A percentile compares a stretch with the other conserved stretches of the same genome.
Conservation (phyloP, 768 basidiomycete species). For the Agrocybe pediades region DNA sequence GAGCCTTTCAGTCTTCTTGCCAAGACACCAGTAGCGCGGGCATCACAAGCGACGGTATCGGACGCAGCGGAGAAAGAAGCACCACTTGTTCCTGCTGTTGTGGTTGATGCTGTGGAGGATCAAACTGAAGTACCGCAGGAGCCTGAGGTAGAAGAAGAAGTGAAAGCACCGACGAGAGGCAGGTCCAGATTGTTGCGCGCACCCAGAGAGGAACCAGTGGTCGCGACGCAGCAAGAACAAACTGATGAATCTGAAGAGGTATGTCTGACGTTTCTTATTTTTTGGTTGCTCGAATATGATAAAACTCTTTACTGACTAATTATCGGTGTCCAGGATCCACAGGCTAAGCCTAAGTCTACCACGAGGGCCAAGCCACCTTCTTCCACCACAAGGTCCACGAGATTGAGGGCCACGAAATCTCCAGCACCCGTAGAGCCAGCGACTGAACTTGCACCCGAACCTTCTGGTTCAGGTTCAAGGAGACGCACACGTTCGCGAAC, state of each 20-base stretch:
- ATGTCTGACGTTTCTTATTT: background rate
- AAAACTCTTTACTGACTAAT: background rate
- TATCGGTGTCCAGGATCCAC: background rate
- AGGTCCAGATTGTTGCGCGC: conserved; percentile 16
- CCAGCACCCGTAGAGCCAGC: background rate
- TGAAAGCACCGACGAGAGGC: conserved; percentile 10
- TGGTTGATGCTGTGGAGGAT: conserved; percentile 5
- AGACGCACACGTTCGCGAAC: conserved; percentile 14
- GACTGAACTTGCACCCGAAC: conserved; percentile 1
- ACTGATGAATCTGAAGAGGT: conserved; percentile 1
- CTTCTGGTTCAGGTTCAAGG: conserved; percentile 2
- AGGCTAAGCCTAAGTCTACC: conserved; percentile 2
- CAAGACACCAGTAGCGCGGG: conserved; percentile 12
- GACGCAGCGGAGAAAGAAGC: background rate
- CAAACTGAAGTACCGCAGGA: conserved; percentile 1
- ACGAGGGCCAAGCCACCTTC: conserved; percentile 7
- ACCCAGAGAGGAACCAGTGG: conserved; percentile 7
- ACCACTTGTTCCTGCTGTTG: conserved; percentile 10
- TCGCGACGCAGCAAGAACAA: background rate
- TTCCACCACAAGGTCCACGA: conserved; percentile 3
- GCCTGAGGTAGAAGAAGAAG: conserved; percentile 3
- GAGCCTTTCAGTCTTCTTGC: conserved; percentile 24
- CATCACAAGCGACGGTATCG: background rate
- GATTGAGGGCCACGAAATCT: conserved; percentile 10
- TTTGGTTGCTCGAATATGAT: background rate